Conservation (phyloP, 106 monocot genomes). For the Phalaenopsis equestris region DNA sequence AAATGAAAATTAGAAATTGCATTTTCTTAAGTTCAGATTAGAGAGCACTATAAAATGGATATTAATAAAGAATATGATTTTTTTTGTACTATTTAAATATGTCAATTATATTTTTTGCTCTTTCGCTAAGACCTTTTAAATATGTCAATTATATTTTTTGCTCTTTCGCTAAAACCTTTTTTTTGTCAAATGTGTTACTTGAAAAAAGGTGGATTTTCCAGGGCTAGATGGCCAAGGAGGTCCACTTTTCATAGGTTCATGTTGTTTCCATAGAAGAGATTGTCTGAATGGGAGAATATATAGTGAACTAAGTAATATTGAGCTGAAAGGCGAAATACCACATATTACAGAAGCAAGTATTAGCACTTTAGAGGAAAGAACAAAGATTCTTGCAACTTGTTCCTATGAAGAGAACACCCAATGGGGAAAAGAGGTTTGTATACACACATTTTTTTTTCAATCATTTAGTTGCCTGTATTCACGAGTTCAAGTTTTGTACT, state of each 20-base stretch:
- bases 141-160: neutral
- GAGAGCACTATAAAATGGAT: neutral
- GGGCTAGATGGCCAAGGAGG: slow-evolving; percentile 43
- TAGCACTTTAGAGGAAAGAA: slow-evolving; percentile 18
- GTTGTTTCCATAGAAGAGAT: slow-evolving; percentile 44
- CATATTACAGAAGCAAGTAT: slow-evolving; percentile 7
- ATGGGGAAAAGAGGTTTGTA: slow-evolving; percentile 47
- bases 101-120: neutral
- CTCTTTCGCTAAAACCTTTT: neutral
- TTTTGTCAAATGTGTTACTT: neutral
- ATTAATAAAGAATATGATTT: neutral
- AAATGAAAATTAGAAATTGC: too few species aligned
- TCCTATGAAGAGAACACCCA: slow-evolving; percentile 33
- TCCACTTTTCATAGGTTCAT: slow-evolving; percentile 25
- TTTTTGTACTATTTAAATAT: neutral
- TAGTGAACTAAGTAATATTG: neutral
- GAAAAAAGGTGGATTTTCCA: slow-evolving; percentile 34
- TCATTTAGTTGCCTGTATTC: neutral
- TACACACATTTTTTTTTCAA: neutral
- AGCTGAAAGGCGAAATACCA: neutral
- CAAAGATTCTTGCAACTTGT: slow-evolving; percentile 16
- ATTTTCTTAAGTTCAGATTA: too few species aligned
- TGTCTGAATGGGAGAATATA: slow-evolving; percentile 21
- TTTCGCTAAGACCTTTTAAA: neutral
- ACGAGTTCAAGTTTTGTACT: neutral